Evolutionary conservation across 345 rosid species (phyloP).

Genomic region (Eutrema japonicum): DNA sequence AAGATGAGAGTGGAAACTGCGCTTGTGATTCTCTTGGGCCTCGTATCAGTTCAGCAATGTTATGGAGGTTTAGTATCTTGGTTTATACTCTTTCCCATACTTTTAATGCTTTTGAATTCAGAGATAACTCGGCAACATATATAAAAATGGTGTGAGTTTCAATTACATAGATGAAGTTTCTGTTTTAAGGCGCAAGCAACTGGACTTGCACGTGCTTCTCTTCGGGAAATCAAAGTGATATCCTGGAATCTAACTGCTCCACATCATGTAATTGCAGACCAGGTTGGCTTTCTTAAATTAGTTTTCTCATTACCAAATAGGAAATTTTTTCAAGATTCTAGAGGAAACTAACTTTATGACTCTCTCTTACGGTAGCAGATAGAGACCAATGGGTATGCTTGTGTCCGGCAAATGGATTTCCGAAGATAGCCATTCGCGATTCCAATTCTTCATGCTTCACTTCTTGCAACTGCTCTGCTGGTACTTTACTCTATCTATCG

Average conservation of each 20-base stretch:
- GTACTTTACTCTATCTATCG: constrained; percentile 46
- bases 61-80: constrained; percentile 65
- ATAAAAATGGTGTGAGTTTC: constrained; percentile 2
- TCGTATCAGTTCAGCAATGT: constrained; percentile 62
- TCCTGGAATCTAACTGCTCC: constrained; percentile 69
- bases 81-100: constrained; percentile 11
- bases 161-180: constrained; percentile 51
- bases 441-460: constrained; percentile 67
- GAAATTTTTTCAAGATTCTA: constrained; percentile 10
- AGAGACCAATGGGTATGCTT: constrained; percentile 67
- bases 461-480: constrained; percentile 89
- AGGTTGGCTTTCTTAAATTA: constrained; percentile 49
- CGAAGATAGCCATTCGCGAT: constrained; percentile 54
- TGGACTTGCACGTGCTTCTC: constrained; percentile 80
- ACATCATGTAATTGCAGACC: constrained; percentile 79
- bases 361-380: constrained; percentile 43
- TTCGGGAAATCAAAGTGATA: constrained; percentile 49
- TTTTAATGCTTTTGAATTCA: neutral
- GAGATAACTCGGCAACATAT: neutral
- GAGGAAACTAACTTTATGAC: constrained; percentile 19
- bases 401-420: constrained; percentile 78
- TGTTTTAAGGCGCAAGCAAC: constrained; percentile 48
- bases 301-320: neutral
- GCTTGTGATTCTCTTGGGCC: constrained; percentile 50
- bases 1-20: constrained; percentile 55